phyloP scores from a whole-genome alignment of 257 asterid genomes.

The Scutellaria barbata region DNA sequence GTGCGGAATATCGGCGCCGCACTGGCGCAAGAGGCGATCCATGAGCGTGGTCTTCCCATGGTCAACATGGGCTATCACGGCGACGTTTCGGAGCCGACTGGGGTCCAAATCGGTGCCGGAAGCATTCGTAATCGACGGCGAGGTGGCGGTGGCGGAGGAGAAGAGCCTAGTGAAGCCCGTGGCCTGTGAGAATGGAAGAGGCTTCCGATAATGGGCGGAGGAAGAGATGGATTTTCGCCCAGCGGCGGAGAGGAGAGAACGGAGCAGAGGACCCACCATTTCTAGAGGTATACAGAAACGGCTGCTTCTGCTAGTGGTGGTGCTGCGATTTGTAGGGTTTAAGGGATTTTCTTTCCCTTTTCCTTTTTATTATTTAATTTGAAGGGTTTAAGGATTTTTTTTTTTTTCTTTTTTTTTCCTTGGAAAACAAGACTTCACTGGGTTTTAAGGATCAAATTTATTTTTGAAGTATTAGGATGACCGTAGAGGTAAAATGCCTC shows the following conservation, averaged over 20 bases:
- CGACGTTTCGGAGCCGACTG: conserved; percentile 74
- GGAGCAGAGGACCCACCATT: conserved; percentile 73
- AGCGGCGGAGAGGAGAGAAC: conserved; percentile 64
- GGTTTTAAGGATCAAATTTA: too few relatives aligned
- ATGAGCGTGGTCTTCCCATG: conserved; percentile 98
- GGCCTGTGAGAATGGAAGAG: conserved; percentile 40
- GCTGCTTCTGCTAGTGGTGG: conserved; percentile 33
- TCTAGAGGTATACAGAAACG: conserved; percentile 32
- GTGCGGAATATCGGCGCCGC: conserved; percentile 96
- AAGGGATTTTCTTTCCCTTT: conserved; percentile 6
- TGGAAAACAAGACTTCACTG: too few relatives aligned
- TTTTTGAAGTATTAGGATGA: too few relatives aligned
- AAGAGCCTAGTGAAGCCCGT: conserved; percentile 48
- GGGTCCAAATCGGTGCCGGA: conserved; percentile 61
- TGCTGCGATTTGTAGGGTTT: conserved; percentile 31
- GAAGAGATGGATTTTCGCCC: conserved; percentile 40
- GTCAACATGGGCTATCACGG: conserved; percentile 97
- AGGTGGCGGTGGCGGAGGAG: conserved; percentile 54
- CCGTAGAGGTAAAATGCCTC: too few relatives aligned
- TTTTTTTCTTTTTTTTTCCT: too few relatives aligned
- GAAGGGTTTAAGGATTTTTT: conserved; percentile 33
- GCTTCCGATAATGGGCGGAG: conserved; percentile 37
- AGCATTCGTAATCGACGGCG: conserved; percentile 44
- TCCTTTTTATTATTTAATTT: background rate
- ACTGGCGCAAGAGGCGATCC: conserved; percentile 97